Conservation (phyloP, 305 asterid genomes). For the Ajuga reptans region DNA sequence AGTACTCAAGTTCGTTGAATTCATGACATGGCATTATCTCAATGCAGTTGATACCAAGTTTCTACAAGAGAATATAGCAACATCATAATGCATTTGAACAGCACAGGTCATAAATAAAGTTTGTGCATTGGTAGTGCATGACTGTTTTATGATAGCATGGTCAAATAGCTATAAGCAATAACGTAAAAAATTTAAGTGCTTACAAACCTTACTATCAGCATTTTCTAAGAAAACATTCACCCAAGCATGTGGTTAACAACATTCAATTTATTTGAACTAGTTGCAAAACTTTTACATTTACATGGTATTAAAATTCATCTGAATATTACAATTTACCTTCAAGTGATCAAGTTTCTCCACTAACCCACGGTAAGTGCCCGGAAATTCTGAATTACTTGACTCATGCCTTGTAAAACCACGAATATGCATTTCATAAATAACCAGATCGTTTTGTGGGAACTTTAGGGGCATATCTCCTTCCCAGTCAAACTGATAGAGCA, state of each 20-base stretch:
- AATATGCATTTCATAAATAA: slow-evolving; percentile 91
- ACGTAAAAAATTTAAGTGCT: not conserved
- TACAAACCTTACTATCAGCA: not conserved
- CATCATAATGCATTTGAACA: slow-evolving; percentile 12
- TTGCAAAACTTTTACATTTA: not conserved
- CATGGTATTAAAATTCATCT: slow-evolving; percentile 11
- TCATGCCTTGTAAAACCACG: slow-evolving; percentile 93
- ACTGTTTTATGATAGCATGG: not conserved
- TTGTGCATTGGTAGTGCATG: not conserved
- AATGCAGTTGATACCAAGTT: slow-evolving; percentile 94
- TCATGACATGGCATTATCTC: slow-evolving; percentile 99
- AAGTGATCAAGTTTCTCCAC: slow-evolving; percentile 91
- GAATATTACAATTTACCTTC: slow-evolving; percentile 42
- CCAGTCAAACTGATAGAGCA: slow-evolving; percentile 76
- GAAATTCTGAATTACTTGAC: slow-evolving; percentile 62
- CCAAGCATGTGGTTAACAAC: slow-evolving; percentile 4
- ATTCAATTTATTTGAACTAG: not conserved
- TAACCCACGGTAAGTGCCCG: slow-evolving; percentile 82
- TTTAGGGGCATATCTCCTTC: slow-evolving; percentile 88
- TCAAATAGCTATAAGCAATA: slow-evolving; percentile 12
- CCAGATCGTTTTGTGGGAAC: slow-evolving; percentile 58
- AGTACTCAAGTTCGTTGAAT: slow-evolving; percentile 67
- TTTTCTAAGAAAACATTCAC: not conserved
- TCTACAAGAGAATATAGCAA: slow-evolving; percentile 43
- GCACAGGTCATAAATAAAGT: not conserved